These are phyloP conservation scores for Orbilia ellipsospora DNA, from an alignment of 2,329 filamentous ascomycete species.

Conservation along the genomic window DNA sequence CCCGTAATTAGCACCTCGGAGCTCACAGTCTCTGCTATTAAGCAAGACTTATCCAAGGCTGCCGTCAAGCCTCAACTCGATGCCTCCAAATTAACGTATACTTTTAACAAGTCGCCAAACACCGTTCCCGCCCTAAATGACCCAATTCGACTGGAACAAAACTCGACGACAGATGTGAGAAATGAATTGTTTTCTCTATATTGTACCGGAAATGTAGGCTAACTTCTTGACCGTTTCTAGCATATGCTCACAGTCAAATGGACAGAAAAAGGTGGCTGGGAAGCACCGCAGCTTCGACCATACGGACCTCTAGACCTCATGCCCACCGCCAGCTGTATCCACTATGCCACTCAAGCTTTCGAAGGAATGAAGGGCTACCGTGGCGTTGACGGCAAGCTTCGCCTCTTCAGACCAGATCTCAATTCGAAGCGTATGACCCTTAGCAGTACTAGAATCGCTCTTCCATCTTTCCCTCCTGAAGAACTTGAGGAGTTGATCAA, in stretches of 20 bases:
- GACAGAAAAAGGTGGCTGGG: constrained; percentile 76
- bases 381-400: constrained; percentile 75
- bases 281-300: constrained; percentile 76
- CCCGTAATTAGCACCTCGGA: constrained; percentile 35
- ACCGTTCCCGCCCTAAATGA: constrained; percentile 67
- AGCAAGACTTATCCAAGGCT: constrained; percentile 23
- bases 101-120: constrained; percentile 66
- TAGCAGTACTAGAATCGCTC: constrained; percentile 74
- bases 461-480: constrained; percentile 77
- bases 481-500: constrained; percentile 80
- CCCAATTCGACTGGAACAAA: constrained; percentile 58
- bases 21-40: constrained; percentile 38
- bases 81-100: constrained; percentile 72
- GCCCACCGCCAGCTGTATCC: constrained; percentile 82
- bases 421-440: constrained; percentile 75
- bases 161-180: constrained; percentile 48
- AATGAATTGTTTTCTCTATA: constrained; percentile 2
- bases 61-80: constrained; percentile 59
- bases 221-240: constrained; percentile 67
- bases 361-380: constrained; percentile 83
- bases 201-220: background rate
- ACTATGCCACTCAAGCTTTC: constrained; percentile 93
- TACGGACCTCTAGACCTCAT: constrained; percentile 82
- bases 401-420: constrained; percentile 79
- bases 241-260: constrained; percentile 86